A percentile compares a stretch with the other conserved stretches of the same genome.
Conservation (phyloP, 192 early-diverging fungal genomes). For the Coemansia sp. region DNA sequence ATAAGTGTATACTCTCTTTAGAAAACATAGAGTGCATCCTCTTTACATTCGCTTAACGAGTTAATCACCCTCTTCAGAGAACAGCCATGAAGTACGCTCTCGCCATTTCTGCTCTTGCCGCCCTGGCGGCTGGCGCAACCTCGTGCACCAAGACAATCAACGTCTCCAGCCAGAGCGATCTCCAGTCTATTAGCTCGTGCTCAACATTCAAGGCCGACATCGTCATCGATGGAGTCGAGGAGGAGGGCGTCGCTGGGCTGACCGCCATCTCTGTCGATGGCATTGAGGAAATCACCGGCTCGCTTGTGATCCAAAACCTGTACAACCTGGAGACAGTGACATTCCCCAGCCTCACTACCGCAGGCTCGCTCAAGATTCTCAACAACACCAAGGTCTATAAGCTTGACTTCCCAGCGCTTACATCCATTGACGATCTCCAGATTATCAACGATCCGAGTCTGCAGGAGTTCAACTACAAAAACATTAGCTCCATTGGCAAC, state of each 20-base stretch:
- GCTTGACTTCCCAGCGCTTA: constrained; percentile 46
- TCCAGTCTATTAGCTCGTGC: constrained; percentile 48
- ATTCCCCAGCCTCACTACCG: constrained; percentile 37
- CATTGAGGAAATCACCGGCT: constrained; percentile 45
- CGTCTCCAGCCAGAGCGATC: constrained; percentile 41
- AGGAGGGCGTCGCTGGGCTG: constrained; percentile 22
- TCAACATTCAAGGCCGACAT: constrained; percentile 41
- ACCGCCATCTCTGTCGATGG: constrained; percentile 29
- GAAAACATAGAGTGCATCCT: background rate
- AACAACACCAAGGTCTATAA: constrained; percentile 61
- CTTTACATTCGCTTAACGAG: constrained; percentile 17
- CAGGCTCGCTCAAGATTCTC: constrained; percentile 49
- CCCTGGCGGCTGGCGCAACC: constrained; percentile 42
- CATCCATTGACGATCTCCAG: constrained; percentile 50
- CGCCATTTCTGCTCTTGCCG: constrained; percentile 38
- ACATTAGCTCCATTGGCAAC: constrained; percentile 51
- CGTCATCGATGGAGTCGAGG: constrained; percentile 32
- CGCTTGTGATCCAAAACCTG: constrained; percentile 59
- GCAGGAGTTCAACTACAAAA: constrained; percentile 45
- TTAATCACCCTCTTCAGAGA: background rate
- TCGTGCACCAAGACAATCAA: constrained; percentile 47
- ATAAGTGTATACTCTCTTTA: background rate
- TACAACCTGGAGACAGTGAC: constrained; percentile 54
- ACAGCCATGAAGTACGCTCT: constrained; percentile 45
- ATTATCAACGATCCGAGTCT: constrained; percentile 57